Evolutionary conservation across 129 eudicot genomes (phyloP).

Genomic region (Saussurea involucrata): DNA sequence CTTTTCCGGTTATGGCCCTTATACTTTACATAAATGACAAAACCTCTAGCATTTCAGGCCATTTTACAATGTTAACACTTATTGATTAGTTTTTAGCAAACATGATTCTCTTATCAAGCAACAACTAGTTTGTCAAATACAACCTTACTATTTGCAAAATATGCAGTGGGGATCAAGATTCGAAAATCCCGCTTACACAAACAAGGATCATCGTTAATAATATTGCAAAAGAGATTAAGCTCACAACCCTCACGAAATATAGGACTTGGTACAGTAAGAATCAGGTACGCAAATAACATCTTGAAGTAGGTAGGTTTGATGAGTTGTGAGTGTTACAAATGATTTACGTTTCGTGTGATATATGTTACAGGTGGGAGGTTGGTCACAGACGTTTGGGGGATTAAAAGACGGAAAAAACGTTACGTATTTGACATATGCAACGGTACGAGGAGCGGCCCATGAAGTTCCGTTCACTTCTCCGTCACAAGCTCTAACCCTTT

Average conservation of each 20-base stretch:
- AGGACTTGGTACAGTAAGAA: constrained; percentile 35
- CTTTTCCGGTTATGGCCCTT: not conserved
- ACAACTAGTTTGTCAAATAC: not conserved
- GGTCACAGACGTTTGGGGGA: constrained; percentile 30
- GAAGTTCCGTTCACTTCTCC: constrained; percentile 34
- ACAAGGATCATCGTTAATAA: constrained; percentile 36
- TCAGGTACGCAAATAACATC: constrained; percentile 11
- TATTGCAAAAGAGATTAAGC: constrained; percentile 29
- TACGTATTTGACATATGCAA: constrained; percentile 27
- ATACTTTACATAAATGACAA: too few species aligned
- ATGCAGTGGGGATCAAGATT: constrained; percentile 48
- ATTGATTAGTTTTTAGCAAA: too few species aligned
- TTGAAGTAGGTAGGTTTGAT: not conserved
- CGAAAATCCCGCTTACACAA: constrained; percentile 41
- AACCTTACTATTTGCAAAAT: not conserved
- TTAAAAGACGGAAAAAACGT: constrained; percentile 29
- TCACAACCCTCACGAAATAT: constrained; percentile 26
- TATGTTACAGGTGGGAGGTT: constrained; percentile 29
- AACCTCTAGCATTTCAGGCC: not conserved
- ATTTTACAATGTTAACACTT: not conserved
- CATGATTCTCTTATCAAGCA: too few species aligned
- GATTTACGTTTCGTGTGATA: not conserved
- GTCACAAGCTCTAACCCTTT: constrained; percentile 29
- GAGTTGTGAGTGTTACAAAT: not conserved
- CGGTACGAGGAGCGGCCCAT: constrained; percentile 32